Base-by-base conservation (phyloP, 148 eudicot species). In the Amaranthus cruentus region DNA sequence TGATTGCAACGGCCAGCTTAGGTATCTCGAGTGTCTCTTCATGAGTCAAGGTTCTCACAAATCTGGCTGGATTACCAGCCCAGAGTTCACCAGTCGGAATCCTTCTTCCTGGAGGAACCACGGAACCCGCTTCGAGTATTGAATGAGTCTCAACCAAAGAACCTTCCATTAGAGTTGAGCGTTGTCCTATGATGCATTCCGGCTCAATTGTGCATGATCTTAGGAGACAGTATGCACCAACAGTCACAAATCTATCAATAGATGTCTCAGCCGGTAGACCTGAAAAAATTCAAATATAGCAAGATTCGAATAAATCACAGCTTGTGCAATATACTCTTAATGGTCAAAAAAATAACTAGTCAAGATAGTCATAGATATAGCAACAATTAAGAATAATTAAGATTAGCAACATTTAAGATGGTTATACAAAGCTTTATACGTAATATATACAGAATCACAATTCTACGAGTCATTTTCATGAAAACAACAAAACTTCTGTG, bases 61-160 rank as follows among this genome's bases (percentile, higher is more conserved):
- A 96, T 83, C 96, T 88, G 7, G 99, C 99, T 9, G 99, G 99
- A 76, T 96, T 96, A 14, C 99, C 99, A 7, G 97, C 94, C 99
- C 99, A 96, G 6, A 96, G 90, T 77, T 96, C 99, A 53, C 99
- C 99, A 9, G 89, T 85, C 38, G 99, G 99, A 70, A 96, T 96
- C 76, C 99, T 77, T 83, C 99, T 84, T 50, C 99, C 99, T 18
- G 99, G 99, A 21, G 99, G 96, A 69, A 96, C 87, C 55, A 96
- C 92, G 0, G 99, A 92, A 21, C 99, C 99, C 69, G 99, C 99
- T 84, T 96, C 99, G 9, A 96, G 95, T 69, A 96, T 92, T 38
- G 99, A 87, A 52, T 90, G 96, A 53, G 99, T 92, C 85, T 96
- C 99, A 68, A 92, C 87, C 82, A 96, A 75, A 54, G 99, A 88